Percentiles rank a stretch among this genome's conserved stretches.
These are phyloP conservation scores for Petasospora rhodanensis DNA, from an alignment of 1,139 yeast genomes.

Conservation along the genomic window DNA sequence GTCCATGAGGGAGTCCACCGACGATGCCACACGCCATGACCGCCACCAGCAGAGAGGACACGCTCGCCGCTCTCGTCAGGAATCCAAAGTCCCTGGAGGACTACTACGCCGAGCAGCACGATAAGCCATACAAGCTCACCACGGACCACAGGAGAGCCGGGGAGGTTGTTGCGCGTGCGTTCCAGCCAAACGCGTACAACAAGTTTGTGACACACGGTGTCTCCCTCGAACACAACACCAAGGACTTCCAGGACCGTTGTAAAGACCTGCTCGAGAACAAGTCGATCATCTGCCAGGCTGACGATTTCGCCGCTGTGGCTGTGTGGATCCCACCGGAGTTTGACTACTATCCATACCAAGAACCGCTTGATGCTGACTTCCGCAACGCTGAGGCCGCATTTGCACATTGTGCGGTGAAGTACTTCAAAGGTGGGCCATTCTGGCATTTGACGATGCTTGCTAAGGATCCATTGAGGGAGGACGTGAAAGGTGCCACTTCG, in stretches of 20 bases:
- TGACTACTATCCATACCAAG: constrained; percentile 13
- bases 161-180: constrained; percentile 16
- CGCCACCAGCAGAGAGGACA: too few species aligned
- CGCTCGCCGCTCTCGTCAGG: too few species aligned
- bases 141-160: constrained; percentile 13
- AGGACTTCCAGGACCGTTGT: constrained; percentile 15
- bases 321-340: constrained; percentile 18
- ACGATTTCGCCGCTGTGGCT: constrained; percentile 16
- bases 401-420: constrained; percentile 8
- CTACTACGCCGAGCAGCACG: constrained; percentile 2
- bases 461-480: constrained; percentile 14
- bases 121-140: constrained; percentile 6
- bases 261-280: constrained; percentile 10
- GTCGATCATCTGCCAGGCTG: constrained; percentile 12
- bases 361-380: constrained; percentile 11
- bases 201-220: constrained; percentile 12
- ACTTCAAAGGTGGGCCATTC: constrained; percentile 9
- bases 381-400: constrained; percentile 13
- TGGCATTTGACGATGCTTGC: constrained; percentile 20
- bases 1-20: too few species aligned
- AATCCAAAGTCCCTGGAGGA: constrained; percentile 4
- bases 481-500: constrained; percentile 14
- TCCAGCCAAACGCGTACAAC: constrained; percentile 18
- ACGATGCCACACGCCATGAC: too few species aligned
- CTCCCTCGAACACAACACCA: constrained; percentile 13